These are phyloP conservation scores for Exophiala mesophila DNA, from an alignment of 2,329 filamentous ascomycete species.

Conservation along the genomic window DNA sequence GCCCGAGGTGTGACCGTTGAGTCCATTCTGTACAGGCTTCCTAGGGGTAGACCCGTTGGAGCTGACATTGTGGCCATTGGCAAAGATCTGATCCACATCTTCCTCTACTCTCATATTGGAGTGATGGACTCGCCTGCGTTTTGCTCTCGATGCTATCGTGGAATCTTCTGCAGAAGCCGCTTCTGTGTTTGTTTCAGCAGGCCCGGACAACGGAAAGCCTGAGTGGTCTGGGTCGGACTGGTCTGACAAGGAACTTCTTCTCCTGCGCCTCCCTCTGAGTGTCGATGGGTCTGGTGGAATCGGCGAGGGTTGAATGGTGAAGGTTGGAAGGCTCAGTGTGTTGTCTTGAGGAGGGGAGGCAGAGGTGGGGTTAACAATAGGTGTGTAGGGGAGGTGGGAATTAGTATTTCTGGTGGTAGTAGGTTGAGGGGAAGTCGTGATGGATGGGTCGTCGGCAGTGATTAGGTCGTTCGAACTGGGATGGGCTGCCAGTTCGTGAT, in stretches of 20 bases:
- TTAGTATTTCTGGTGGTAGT: slow-evolving; percentile 46
- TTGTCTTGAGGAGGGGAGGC: slow-evolving; percentile 16
- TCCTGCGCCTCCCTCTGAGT: slow-evolving; percentile 20
- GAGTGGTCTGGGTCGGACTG: slow-evolving; percentile 7
- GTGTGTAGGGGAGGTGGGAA: slow-evolving; percentile 33
- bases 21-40: slow-evolving; percentile 44
- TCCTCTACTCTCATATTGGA: slow-evolving; percentile 61
- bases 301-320: slow-evolving; percentile 18
- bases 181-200: slow-evolving; percentile 27
- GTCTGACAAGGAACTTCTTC: slow-evolving; percentile 17
- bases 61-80: slow-evolving; percentile 53
- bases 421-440: slow-evolving; percentile 49
- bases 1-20: slow-evolving; percentile 52
- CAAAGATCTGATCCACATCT: slow-evolving; percentile 43
- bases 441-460: slow-evolving; percentile 63
- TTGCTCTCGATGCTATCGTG: slow-evolving; percentile 40
- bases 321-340: slow-evolving; percentile 12
- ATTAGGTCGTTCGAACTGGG: slow-evolving; percentile 55
- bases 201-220: slow-evolving; percentile 21
- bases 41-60: slow-evolving; percentile 53
- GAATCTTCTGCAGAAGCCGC: slow-evolving; percentile 27
- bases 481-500: slow-evolving; percentile 71
- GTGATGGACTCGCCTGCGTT: slow-evolving; percentile 54
- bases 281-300: slow-evolving; percentile 15
- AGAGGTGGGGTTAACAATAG: slow-evolving; percentile 6